Percentiles rank a stretch among this genome's conserved stretches.
Conservation (phyloP, 805 yeast genomes). For the Candida boleticola region DNA sequence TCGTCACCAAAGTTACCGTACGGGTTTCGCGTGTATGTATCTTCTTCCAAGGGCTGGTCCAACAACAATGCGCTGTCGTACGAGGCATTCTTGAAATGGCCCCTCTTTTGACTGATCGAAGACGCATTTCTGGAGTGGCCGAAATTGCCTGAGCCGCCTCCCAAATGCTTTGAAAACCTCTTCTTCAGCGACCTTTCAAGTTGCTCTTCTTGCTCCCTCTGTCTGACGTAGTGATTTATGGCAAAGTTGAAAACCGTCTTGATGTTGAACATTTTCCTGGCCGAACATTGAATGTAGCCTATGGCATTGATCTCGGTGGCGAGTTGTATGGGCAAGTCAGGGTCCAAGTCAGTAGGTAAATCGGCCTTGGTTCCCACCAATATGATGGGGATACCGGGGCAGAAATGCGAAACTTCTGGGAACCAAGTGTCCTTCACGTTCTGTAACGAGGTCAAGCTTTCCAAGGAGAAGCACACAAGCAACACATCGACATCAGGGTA, state of each 20-base stretch:
- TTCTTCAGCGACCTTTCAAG: slow-evolving; percentile 33
- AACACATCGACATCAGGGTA: slow-evolving; percentile 78
- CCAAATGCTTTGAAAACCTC: slow-evolving; percentile 33
- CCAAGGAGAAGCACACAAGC: slow-evolving; percentile 73
- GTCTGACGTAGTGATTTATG: slow-evolving; percentile 41
- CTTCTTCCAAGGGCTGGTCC: slow-evolving; percentile 42
- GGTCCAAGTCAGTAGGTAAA: slow-evolving; percentile 36
- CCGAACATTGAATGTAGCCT: slow-evolving; percentile 77
- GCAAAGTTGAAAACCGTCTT: slow-evolving; percentile 67
- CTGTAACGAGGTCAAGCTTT: slow-evolving; percentile 58
- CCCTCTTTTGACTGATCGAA: slow-evolving; percentile 23
- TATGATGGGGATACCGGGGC: slow-evolving; percentile 74
- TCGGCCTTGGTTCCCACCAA: slow-evolving; percentile 86
- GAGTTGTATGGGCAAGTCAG: slow-evolving; percentile 49
- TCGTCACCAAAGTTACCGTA: slow-evolving; percentile 24
- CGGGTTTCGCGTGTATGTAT: slow-evolving; percentile 32
- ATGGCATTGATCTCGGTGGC: slow-evolving; percentile 65
- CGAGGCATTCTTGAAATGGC: slow-evolving; percentile 38
- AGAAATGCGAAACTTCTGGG: slow-evolving; percentile 81
- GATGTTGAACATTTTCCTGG: slow-evolving; percentile 66
- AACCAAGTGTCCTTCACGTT: slow-evolving; percentile 82
- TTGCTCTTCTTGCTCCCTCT: slow-evolving; percentile 34
- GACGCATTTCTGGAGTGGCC: slow-evolving; percentile 22
- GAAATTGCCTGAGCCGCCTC: slow-evolving; percentile 12
- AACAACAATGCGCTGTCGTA: slow-evolving; percentile 34